Percentiles rank a stretch among this genome's conserved stretches.
Conservation (phyloP, 2,329 filamentous ascomycete species). For the Trichoderma koningii region DNA sequence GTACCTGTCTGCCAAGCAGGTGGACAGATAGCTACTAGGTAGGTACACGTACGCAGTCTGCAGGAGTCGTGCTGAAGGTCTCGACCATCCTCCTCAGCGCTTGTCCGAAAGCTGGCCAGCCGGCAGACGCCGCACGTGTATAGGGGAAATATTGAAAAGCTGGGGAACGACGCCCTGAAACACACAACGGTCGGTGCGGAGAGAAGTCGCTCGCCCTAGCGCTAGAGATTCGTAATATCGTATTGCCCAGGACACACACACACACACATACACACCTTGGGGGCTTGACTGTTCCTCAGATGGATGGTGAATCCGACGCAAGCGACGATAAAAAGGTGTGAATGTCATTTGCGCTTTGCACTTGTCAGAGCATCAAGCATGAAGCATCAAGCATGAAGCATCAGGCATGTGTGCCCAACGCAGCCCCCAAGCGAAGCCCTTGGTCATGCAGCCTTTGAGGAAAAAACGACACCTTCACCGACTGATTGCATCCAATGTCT, state of each 20-base stretch:
- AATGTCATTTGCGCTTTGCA: no score
- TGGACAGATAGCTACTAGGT: no score
- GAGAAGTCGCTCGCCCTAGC: conserved; percentile 3
- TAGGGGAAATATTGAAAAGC: neutral
- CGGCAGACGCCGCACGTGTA: neutral
- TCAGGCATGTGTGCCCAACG: conserved; percentile 19
- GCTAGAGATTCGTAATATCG: neutral
- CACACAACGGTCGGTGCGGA: conserved; percentile 11
- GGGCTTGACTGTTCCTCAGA: neutral
- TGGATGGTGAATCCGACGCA: neutral
- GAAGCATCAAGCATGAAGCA: neutral
- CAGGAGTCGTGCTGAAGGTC: neutral
- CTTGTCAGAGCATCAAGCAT: neutral
- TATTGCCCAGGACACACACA: neutral
- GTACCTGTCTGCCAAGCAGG: no score
- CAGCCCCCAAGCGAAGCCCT: conserved; percentile 4
- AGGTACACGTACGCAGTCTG: neutral
- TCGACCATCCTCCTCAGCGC: neutral
- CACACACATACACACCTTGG: no score
- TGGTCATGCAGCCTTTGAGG: neutral
- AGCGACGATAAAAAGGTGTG: neutral
- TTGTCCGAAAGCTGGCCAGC: neutral
- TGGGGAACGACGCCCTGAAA: neutral
- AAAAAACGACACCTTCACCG: conserved; percentile 1
- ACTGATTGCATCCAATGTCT: conserved; percentile 1